phyloP scores from a whole-genome alignment of 148 eudicot species.

The Vaccinium darrowii region DNA sequence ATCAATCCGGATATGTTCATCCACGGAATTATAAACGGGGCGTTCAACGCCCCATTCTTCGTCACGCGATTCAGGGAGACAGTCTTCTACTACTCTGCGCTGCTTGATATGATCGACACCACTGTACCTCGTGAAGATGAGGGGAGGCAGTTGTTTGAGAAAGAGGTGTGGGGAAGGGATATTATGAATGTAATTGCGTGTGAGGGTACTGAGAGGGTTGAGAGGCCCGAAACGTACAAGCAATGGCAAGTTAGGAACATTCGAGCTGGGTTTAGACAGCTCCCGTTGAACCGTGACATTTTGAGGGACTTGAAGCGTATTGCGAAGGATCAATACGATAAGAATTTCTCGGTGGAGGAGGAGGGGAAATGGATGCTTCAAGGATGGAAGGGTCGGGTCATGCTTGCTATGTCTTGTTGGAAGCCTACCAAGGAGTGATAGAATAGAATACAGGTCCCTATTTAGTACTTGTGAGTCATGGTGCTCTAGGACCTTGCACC shows the following conservation, averaged over 20 bases:
- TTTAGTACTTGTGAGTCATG: background rate
- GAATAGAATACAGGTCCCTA: background rate
- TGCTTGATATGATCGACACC: conserved; percentile 45
- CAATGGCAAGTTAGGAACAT: conserved; percentile 53
- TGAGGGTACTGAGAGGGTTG: conserved; percentile 58
- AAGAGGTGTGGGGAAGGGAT: conserved; percentile 36
- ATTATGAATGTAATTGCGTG: conserved; percentile 56
- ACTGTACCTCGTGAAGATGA: conserved; percentile 24
- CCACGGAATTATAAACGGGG: conserved; percentile 39
- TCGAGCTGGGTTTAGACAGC: conserved; percentile 50
- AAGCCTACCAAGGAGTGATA: conserved; percentile 18
- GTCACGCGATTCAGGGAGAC: conserved; percentile 42
- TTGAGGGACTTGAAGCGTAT: conserved; percentile 22
- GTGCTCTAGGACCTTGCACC: background rate
- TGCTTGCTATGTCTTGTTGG: conserved; percentile 60
- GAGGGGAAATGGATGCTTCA: conserved; percentile 62
- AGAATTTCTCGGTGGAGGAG: conserved; percentile 54
- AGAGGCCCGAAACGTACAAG: conserved; percentile 65
- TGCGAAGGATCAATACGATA: conserved; percentile 36
- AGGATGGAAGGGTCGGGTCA: conserved; percentile 74
- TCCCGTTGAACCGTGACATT: conserved; percentile 34
- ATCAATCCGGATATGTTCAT: conserved; percentile 38
- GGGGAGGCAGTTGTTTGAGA: conserved; percentile 32
- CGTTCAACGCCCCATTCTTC: conserved; percentile 37
- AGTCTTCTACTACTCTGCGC: conserved; percentile 27